Percentiles rank a stretch among this genome's conserved stretches.
phyloP scores from a whole-genome alignment of 129 eudicot species.

The Dittrichia graveolens region DNA sequence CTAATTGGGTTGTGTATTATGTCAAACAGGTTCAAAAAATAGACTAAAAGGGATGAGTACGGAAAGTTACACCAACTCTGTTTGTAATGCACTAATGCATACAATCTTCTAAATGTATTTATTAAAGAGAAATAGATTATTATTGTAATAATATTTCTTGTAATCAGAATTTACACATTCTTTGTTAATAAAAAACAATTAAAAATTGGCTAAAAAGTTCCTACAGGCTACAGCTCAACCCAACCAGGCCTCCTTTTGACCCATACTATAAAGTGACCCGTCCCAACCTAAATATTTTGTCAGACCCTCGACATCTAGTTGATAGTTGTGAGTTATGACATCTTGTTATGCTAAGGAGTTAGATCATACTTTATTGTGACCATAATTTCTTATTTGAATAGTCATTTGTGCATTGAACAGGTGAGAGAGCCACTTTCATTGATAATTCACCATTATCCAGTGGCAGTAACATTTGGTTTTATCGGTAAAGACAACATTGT shows the following conservation, averaged over 20 bases:
- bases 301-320: neutral
- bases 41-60: neutral
- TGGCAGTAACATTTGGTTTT: slow-evolving; percentile 86
- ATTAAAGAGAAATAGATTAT: neutral
- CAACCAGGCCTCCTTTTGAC: too few relatives aligned
- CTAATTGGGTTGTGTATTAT: neutral
- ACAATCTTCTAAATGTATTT: neutral
- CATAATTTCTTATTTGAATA: neutral
- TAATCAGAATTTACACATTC: neutral
- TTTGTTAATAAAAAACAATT: neutral
- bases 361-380: slow-evolving; percentile 3
- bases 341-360: neutral
- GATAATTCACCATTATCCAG: slow-evolving; percentile 90
- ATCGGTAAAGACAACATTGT: slow-evolving; percentile 60
- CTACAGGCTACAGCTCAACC: too few relatives aligned
- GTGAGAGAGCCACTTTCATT: slow-evolving; percentile 79
- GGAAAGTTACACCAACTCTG: neutral
- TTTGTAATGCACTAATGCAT: neutral
- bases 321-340: too few relatives aligned
- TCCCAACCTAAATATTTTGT: neutral
- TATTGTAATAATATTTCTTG: neutral
- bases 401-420: slow-evolving; percentile 41
- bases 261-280: too few relatives aligned
- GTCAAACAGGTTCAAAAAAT: neutral
- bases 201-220: too few relatives aligned